phyloP scores from a whole-genome alignment of 2,329 filamentous ascomycete genomes.

The Fonsecaea multimorphosa region DNA sequence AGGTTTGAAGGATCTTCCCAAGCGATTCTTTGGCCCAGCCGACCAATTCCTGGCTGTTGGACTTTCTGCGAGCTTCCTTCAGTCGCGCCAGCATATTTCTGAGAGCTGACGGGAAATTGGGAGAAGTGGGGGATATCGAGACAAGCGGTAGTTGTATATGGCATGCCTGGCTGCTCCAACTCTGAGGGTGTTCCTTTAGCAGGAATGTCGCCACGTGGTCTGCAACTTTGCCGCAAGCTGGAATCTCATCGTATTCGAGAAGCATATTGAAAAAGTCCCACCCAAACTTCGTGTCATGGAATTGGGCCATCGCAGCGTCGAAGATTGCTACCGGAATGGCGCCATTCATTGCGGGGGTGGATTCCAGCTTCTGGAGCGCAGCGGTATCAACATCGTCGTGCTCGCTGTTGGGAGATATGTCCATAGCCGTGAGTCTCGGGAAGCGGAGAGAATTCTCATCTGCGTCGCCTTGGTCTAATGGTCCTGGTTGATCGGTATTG shows the following conservation, averaged over 20 bases:
- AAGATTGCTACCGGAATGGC: constrained; percentile 93
- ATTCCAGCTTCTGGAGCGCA: constrained; percentile 67
- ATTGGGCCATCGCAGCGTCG: constrained; percentile 80
- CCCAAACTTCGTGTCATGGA: constrained; percentile 69
- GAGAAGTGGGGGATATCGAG: constrained; percentile 66
- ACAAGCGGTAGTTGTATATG: constrained; percentile 73
- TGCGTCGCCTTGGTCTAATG: constrained; percentile 47
- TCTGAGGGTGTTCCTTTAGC: constrained; percentile 63
- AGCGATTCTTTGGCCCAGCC: constrained; percentile 56
- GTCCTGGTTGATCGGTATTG: constrained; percentile 43
- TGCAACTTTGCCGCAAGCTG: constrained; percentile 69
- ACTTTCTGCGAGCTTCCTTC: constrained; percentile 54
- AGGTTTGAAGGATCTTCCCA: constrained; percentile 51
- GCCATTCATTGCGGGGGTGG: constrained; percentile 84
- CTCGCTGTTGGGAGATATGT: constrained; percentile 62
- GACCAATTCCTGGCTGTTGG: constrained; percentile 50
- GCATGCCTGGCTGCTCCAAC: constrained; percentile 71
- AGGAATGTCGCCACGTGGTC: constrained; percentile 74
- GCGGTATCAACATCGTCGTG: constrained; percentile 60
- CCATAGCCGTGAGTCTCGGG: constrained; percentile 66
- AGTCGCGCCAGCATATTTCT: constrained; percentile 69
- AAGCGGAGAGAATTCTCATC: constrained; percentile 64
- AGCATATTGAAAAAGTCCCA: constrained; percentile 83
- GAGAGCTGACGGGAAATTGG: constrained; percentile 75
- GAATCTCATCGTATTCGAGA: constrained; percentile 69